Percentiles rank a stretch among this genome's conserved stretches.
Evolutionary conservation across 768 basidiomycete genomes (phyloP).

Genomic region (Auriscalpium vulgare): DNA sequence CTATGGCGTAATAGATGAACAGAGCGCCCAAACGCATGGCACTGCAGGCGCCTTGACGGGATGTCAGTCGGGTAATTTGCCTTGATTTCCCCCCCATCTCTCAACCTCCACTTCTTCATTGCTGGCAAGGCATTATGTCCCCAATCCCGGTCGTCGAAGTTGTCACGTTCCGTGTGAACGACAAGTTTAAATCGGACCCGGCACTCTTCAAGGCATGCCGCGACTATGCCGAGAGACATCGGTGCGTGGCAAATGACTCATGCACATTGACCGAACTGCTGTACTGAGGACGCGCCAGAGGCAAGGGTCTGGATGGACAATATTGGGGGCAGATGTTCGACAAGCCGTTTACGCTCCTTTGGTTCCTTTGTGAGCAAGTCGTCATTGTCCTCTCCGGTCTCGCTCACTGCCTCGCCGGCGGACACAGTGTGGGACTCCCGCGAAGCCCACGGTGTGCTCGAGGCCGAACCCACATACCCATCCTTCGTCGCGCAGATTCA

Average conservation of each 20-base stretch:
- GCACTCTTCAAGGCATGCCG: constrained; percentile 1
- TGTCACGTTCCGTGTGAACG: constrained; percentile 1
- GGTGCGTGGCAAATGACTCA: background rate
- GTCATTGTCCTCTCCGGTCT: background rate
- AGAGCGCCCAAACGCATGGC: too few relatives aligned
- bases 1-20: too few relatives aligned
- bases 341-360: background rate
- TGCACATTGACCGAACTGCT: background rate
- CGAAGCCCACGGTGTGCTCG: background rate
- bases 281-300: background rate
- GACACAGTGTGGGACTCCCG: constrained; percentile 2
- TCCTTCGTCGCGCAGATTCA: background rate
- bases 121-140: too few relatives aligned
- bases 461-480: background rate
- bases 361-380: background rate
- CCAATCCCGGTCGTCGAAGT: background rate
- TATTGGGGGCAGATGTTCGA: constrained; percentile 4
- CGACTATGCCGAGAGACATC: background rate
- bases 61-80: too few relatives aligned
- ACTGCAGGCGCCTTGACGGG: too few relatives aligned
- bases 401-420: background rate
- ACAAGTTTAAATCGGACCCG: background rate
- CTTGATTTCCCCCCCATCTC: too few relatives aligned
- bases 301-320: background rate
- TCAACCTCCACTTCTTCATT: too few relatives aligned